phyloP scores from a whole-genome alignment of 1,139 yeast genomes.

The Zygotorulaspora mrakii region DNA sequence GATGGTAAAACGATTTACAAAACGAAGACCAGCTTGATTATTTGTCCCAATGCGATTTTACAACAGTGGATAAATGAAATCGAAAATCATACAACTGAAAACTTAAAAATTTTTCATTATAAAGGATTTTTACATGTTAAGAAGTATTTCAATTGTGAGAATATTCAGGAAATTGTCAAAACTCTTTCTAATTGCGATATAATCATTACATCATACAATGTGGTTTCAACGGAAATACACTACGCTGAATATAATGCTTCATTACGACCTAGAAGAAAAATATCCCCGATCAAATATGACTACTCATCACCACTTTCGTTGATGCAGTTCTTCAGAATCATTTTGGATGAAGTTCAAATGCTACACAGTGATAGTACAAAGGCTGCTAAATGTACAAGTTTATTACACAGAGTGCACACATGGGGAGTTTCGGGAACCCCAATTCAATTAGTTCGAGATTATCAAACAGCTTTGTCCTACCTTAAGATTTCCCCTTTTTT shows the following conservation, averaged over 20 bases:
- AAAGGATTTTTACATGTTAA: constrained; percentile 52
- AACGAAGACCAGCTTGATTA: constrained; percentile 69
- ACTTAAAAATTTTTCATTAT: constrained; percentile 55
- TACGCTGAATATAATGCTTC: constrained; percentile 70
- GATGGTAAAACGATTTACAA: constrained; percentile 40
- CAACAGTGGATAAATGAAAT: constrained; percentile 84
- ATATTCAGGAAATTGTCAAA: constrained; percentile 43
- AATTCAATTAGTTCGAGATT: constrained; percentile 60
- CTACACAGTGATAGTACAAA: constrained; percentile 69
- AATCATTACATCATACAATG: constrained; percentile 74
- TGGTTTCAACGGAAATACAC: constrained; percentile 71
- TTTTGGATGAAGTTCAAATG: constrained; percentile 93
- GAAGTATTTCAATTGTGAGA: constrained; percentile 25
- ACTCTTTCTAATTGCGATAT: constrained; percentile 55
- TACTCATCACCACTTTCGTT: constrained; percentile 80
- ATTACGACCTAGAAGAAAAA: constrained; percentile 48
- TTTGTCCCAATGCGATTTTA: constrained; percentile 80
- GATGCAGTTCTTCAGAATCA: constrained; percentile 84
- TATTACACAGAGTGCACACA: constrained; percentile 79
- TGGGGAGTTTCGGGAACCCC: constrained; percentile 99
- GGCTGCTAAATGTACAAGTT: constrained; percentile 74
- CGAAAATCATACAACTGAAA: constrained; percentile 44
- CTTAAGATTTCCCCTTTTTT: constrained; percentile 64
- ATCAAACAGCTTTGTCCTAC: constrained; percentile 66
- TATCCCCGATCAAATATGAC: constrained; percentile 39